Evolutionary conservation across 495 filamentous ascomycete species (phyloP).

Genomic region (Penicillium odoratum): DNA sequence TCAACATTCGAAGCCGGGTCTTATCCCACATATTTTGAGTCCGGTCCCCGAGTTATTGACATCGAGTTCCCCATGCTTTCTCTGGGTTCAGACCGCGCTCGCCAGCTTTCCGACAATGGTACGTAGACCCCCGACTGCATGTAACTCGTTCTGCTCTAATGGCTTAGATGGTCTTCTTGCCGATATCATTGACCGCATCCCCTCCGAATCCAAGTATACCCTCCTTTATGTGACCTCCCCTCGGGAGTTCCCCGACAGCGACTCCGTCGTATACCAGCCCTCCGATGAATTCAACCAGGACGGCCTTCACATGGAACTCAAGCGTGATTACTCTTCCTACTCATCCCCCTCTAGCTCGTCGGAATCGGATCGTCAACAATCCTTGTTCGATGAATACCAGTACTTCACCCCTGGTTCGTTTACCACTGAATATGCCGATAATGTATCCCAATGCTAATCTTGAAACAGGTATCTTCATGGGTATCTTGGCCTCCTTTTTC

Average conservation of each 20-base stretch:
- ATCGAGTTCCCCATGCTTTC: conserved; percentile 55
- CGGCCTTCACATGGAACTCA: conserved; percentile 57
- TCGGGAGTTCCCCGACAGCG: conserved; percentile 39
- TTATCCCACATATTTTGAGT: conserved; percentile 46
- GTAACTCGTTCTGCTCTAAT: conserved; percentile 7
- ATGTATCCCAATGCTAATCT: conserved; percentile 12
- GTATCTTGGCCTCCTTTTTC: conserved; percentile 64
- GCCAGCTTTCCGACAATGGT: conserved; percentile 53
- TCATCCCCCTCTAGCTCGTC: conserved; percentile 11
- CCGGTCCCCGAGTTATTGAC: conserved; percentile 48
- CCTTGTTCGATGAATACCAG: conserved; percentile 88
- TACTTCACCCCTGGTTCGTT: conserved; percentile 73
- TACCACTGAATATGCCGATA: neutral
- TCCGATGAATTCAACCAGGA: conserved; percentile 49
- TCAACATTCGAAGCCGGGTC: conserved; percentile 37
- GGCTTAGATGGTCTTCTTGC: conserved; percentile 59
- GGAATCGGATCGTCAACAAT: conserved; percentile 33
- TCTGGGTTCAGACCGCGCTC: conserved; percentile 33
- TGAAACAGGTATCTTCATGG: conserved; percentile 76
- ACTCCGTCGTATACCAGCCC: conserved; percentile 51
- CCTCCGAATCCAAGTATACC: conserved; percentile 56
- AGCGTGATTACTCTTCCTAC: conserved; percentile 52
- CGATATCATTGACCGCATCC: conserved; percentile 56
- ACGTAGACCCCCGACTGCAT: conserved; percentile 12
- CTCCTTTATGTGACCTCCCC: conserved; percentile 62